Evolutionary conservation across 495 filamentous ascomycete species (phyloP), one percentile per base, ranked within the genome.

Genomic region (Penicillium fimorum): DNA sequence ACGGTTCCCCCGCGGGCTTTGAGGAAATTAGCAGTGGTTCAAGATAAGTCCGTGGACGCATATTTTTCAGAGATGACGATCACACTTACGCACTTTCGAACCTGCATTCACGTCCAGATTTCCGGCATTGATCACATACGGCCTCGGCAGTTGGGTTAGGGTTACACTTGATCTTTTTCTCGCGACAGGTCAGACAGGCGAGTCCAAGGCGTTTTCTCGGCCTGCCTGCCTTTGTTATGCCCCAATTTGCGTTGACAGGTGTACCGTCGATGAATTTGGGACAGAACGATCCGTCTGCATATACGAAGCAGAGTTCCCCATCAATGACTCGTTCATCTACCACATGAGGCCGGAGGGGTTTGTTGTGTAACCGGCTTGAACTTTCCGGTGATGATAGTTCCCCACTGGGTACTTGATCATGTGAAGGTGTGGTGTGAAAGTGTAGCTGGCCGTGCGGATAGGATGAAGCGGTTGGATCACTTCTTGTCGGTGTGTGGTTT

Each of bases 81-180:
- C 51, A 10, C 8, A 86, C 90, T 86, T 80, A 93, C 90, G 88
- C 89, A 72, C 87, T 91, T 71, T 89, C 87, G 66, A 91, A 92
- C 68, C 88, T 84, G 83, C 92, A 96, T 27, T 86, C 80, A 46
- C 88, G 80, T 18, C 90, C 88, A 61, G 89, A 90, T 70, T 96
- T 96, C 65, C 92, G 88, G 68, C 92, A 96, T 67, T 96, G 91
- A 52, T 89, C 83, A 64, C 92, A 96, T 55, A 88, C 87, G 30
- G 88, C 88, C 53, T 52, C 50, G 15, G 50, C n/a, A 4, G 37
- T 30, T 18, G 85, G 84, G 58, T 90, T 91, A 7, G 91, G 92
- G 56, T 96, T 91, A 62, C 92, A 96, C 69, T 94, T 96, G 75
- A 96, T 94, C 78, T 96, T 96, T 83, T 96, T 96, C 71, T 96